Evolutionary conservation across 2,329 filamentous ascomycete species (phyloP).

Genomic region (Paecilomyces sp.): DNA sequence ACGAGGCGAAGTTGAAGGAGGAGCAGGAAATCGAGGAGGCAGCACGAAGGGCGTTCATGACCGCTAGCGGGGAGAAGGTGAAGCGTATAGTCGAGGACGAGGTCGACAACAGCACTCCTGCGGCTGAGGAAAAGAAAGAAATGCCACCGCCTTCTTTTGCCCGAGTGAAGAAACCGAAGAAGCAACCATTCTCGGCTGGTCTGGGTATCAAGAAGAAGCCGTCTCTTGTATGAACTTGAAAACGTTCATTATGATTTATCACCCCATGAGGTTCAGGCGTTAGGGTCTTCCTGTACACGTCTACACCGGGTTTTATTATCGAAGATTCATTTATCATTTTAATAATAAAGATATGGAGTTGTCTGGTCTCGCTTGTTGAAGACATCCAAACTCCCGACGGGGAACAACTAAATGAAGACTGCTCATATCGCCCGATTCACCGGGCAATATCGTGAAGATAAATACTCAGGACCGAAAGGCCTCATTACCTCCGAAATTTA

Average conservation of each 20-base stretch:
- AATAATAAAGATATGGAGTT: too few species aligned
- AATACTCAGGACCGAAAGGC: not conserved
- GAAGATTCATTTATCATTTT: too few species aligned
- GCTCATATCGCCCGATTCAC: too few species aligned
- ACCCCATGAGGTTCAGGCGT: not conserved
- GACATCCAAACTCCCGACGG: too few species aligned
- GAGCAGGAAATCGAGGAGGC: constrained; percentile 80
- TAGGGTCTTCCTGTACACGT: not conserved
- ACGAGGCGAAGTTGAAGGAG: constrained; percentile 54
- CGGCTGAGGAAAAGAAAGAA: constrained; percentile 23
- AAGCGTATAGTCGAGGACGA: constrained; percentile 48
- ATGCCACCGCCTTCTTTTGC: constrained; percentile 59
- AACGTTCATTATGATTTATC: not conserved
- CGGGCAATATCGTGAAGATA: too few species aligned
- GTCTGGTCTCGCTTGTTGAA: too few species aligned
- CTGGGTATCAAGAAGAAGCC: constrained; percentile 85
- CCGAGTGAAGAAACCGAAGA: constrained; percentile 77
- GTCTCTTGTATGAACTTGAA: constrained; percentile 36
- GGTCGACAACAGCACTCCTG: constrained; percentile 17
- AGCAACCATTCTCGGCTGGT: constrained; percentile 65
- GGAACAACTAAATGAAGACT: too few species aligned
- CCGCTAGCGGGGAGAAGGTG: constrained; percentile 49
- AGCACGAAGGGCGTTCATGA: constrained; percentile 69
- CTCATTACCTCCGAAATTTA: not conserved
- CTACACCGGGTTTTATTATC: too few species aligned